Evolutionary conservation across 2,329 filamentous ascomycete genomes (phyloP), one percentile per base, ranked within the genome.

Genomic region (Thielaviopsis ethacetica): DNA sequence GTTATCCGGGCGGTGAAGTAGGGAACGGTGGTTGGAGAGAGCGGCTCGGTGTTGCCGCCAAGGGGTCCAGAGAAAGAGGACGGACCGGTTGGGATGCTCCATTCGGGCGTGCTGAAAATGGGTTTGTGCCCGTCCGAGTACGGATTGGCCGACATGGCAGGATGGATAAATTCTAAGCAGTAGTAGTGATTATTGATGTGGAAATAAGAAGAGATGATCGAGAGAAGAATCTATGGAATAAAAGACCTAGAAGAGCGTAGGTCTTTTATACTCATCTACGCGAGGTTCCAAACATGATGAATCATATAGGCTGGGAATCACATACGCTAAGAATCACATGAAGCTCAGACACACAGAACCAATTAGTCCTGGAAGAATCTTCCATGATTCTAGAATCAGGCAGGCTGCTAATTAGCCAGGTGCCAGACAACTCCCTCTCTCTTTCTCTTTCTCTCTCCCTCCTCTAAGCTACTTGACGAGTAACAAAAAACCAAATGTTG

Each of bases 1-100:
- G 54, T 53, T 38, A 56, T 27, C 7, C 34, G 34, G 15, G 26
- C 30, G 1, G 49, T 59, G 26, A 54, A 49, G 38, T 51, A 51
- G 17, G 56, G 19, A 17, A 49, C 61, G 22, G 30, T 61, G 7
- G 61, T 27, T 10, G 59, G 61, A 5, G 61, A 62, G 24, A 54
- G 56, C 10, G 59, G 61, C n/a, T 51, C 54, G n/a, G 12, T 13
- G n/a, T 12, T 21, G 19, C 10, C 12, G n/a, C 21, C 6, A 19
- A 34, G n/a, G 27, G 30, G n/a, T 3, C 44, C 49, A 41, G 19
- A 19, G 13, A 21, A 22, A 17, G 26, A 47, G n/a, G 9, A 47
- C 21, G 7, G n/a, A 12, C 17, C 10, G 21, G 7, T 21, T 21
- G 49, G n/a, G 10, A n/a, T 44, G 15, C 17, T n/a, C 38, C 38